phyloP scores from a whole-genome alignment of 805 yeast species.

The Barnettozyma pratensis region DNA sequence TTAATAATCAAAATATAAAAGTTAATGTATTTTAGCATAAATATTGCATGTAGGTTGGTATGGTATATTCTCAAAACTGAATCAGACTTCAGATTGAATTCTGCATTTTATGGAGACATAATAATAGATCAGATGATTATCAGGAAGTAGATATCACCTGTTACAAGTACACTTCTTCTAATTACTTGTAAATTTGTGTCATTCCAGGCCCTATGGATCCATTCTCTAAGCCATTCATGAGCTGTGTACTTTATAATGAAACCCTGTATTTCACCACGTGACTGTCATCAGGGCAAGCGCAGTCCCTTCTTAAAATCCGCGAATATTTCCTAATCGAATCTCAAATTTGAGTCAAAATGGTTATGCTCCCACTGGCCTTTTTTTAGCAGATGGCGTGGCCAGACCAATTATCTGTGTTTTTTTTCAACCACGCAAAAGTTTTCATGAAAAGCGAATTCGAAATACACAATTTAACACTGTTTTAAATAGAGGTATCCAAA shows the following conservation, averaged over 20 bases:
- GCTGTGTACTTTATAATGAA: too few species aligned
- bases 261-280: slow-evolving; percentile 6
- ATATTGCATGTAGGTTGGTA: neutral
- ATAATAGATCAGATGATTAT: too few species aligned
- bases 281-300: neutral
- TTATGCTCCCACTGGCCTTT: slow-evolving; percentile 2
- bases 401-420: slow-evolving; percentile 4
- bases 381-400: neutral
- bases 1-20: slow-evolving; percentile 8
- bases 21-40: slow-evolving; percentile 10
- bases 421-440: slow-evolving; percentile 25
- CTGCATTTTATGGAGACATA: too few species aligned
- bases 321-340: neutral
- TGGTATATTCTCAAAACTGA: too few species aligned
- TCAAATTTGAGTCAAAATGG: neutral
- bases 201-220: too few species aligned
- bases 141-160: too few species aligned
- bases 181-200: too few species aligned
- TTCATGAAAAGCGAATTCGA: slow-evolving; percentile 20
- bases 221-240: too few species aligned
- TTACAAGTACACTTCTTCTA: too few species aligned
- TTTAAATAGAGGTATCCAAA: slow-evolving; percentile 15
- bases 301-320: neutral
- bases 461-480: slow-evolving; percentile 8
- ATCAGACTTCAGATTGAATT: too few species aligned